These are phyloP conservation scores for Oryza longistaminata DNA, from an alignment of 176 grass and related monocot species.

Conservation along the genomic window DNA sequence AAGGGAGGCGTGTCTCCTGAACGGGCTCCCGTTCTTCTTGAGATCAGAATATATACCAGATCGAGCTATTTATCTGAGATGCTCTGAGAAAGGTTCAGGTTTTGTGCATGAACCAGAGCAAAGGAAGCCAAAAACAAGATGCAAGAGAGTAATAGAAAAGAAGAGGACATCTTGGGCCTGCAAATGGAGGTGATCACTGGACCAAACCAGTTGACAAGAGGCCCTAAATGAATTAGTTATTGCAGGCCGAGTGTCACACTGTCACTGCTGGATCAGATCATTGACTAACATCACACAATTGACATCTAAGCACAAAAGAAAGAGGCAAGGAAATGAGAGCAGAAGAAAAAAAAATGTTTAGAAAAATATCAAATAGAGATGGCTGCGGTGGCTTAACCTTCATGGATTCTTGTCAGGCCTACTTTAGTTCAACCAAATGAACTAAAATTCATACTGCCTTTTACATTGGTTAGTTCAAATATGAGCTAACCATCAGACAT, in stretches of 20 bases:
- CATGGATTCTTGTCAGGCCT: no score
- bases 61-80: background rate
- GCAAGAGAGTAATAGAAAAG: background rate
- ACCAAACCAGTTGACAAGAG: background rate
- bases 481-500: no score
- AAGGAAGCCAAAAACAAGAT: background rate
- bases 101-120: background rate
- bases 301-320: no score
- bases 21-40: conserved; percentile 19
- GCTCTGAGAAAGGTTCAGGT: background rate
- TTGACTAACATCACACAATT: no score
- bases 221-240: background rate
- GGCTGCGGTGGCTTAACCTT: no score
- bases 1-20: conserved; percentile 1
- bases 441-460: no score
- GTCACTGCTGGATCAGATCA: background rate
- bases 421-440: no score
- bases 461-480: no score
- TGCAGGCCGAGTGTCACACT: background rate
- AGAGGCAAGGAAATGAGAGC: no score
- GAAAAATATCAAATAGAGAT: no score
- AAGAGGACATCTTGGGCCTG: conserved; percentile 1
- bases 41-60: background rate
- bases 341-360: no score
- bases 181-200: background rate